Conservation (phyloP, 2,329 filamentous ascomycete genomes). For the Penicillium sp. region DNA sequence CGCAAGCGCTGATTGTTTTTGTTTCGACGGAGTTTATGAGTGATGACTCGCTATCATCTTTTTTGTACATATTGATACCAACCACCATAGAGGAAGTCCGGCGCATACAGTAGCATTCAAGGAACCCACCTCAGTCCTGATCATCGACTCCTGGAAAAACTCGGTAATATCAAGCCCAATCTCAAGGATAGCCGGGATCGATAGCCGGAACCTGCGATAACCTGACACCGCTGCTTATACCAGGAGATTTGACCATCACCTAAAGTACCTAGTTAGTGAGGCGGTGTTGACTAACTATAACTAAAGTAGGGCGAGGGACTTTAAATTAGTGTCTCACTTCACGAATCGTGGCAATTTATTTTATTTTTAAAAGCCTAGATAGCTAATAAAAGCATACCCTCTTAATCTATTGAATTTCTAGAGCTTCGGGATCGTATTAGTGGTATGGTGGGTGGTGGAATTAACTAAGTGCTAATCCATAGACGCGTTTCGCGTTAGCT, state of each 20-base stretch:
- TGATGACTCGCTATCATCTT: conserved; percentile 23
- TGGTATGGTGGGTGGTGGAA: too few relatives aligned
- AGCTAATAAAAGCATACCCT: too few relatives aligned
- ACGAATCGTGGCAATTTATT: too few relatives aligned
- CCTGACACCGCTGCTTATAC: not conserved
- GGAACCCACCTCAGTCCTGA: not conserved
- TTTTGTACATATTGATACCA: conserved; percentile 15
- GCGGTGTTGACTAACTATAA: too few relatives aligned
- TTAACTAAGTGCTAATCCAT: too few relatives aligned
- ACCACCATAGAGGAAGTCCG: conserved; percentile 13
- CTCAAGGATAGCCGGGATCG: not conserved
- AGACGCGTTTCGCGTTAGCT: too few relatives aligned
- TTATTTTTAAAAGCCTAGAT: too few relatives aligned
- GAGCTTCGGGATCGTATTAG: too few relatives aligned
- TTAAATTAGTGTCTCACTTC: too few relatives aligned
- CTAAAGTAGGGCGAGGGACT: too few relatives aligned
- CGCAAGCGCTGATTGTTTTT: conserved; percentile 52
- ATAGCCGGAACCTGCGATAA: not conserved
- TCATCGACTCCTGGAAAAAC: not conserved
- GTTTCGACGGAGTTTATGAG: conserved; percentile 17
- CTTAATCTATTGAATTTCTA: too few relatives aligned
- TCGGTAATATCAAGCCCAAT: not conserved
- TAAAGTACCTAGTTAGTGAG: not conserved
- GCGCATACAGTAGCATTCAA: conserved; percentile 10
- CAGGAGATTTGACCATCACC: not conserved